Base-by-base conservation (phyloP, 2,329 filamentous ascomycete genomes). In the Colletotrichum sp. region DNA sequence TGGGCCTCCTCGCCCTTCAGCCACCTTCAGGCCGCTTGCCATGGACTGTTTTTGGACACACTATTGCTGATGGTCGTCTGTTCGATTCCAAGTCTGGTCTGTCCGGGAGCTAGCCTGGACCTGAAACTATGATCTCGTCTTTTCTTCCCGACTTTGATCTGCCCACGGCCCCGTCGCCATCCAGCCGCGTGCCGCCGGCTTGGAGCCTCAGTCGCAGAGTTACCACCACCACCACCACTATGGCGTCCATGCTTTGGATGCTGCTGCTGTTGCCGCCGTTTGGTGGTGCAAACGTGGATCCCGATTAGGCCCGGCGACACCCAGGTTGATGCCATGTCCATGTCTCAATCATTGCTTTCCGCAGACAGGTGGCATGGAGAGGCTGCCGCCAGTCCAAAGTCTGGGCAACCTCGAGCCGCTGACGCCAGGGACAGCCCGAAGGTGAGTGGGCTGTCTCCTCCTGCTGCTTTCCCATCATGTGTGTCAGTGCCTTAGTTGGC, bases 61-160 rank as follows among this genome's bases (percentile, higher is more conserved):
- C 68, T 63, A 63, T 61, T 73, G 73, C 57, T 75, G 55, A 64
- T 73, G 63, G 69, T 73, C 57, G 57, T 21, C 64, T 64, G 73
- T 73, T 73, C 60, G 73, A 59, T 36, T 43, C 57, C 73, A 61
- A 67, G 55, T 64, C 73, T 67, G 71, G 69, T 64, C 69, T 73
- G 69, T 71, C 32, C 70, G 69, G 69, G 63, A 67, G 69, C 73
- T 72, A 73, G 64, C 63, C 63, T 64, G 63, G 73, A 73, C 73
- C 73, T 73, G 73, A 75, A 75, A 75, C 73, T 75, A 64, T 59
- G 55, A 67, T 75, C 57, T 75, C 57, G 63, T 64, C 72, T 67
- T 57, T 48, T 55, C 24, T 67, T 67, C 30, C 72, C 59, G 57
- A 64, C 64, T 67, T 75, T 68, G 57, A 75, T 75, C 39, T 68